Percentiles rank a stretch among this genome's conserved stretches.
These are phyloP conservation scores for Syzygium malaccense DNA, from an alignment of 441 rosid species.

Conservation along the genomic window DNA sequence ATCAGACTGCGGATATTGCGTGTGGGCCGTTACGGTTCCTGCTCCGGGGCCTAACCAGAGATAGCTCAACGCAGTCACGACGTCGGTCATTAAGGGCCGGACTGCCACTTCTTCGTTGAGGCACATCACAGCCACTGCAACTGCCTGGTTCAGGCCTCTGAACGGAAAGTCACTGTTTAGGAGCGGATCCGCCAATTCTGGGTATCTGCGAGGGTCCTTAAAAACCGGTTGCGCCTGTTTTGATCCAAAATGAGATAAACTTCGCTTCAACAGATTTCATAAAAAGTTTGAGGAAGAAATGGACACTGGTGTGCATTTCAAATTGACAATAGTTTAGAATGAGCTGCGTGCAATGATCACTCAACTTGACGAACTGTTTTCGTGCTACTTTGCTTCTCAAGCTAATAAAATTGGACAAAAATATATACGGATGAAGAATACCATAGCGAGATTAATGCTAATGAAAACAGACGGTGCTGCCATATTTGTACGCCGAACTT, in stretches of 20 bases:
- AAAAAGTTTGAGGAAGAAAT: not conserved
- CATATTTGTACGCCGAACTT: not conserved
- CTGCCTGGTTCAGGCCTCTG: slow-evolving; percentile 62
- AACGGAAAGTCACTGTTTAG: slow-evolving; percentile 42
- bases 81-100: slow-evolving; percentile 71
- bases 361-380: not conserved
- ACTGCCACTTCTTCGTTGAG: slow-evolving; percentile 60
- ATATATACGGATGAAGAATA: not conserved
- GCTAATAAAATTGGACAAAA: not conserved
- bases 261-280: not conserved
- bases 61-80: slow-evolving; percentile 59
- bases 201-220: slow-evolving; percentile 50
- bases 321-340: not conserved
- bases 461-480: not conserved
- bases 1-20: not conserved
- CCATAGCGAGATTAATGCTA: not conserved
- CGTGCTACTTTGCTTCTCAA: not conserved
- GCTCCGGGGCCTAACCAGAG: slow-evolving; percentile 27
- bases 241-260: not conserved
- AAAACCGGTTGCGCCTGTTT: slow-evolving; percentile 65
- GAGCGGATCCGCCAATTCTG: slow-evolving; percentile 61
- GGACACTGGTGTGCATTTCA: not conserved
- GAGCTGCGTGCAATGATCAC: not conserved
- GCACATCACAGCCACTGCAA: slow-evolving; percentile 85
- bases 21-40: not conserved